Base-by-base conservation (phyloP, 148 eudicot genomes). In the Rhododendron kiyosumense region DNA sequence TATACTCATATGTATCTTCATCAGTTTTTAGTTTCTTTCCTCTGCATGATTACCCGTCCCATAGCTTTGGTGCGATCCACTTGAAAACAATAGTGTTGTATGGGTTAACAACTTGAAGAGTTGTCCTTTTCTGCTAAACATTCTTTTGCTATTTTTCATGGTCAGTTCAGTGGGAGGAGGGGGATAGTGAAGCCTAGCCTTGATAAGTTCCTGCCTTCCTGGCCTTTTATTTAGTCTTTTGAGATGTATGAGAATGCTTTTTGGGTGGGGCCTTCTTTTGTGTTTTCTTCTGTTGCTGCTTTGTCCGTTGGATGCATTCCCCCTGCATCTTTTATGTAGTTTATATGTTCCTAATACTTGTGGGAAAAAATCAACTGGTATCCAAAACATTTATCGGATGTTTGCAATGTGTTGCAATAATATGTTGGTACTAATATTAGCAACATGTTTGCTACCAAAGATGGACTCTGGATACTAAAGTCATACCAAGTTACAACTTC, bases 1-100 rank as follows among this genome's bases (percentile, higher is more conserved):
- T 83, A n/a, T 43, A 18, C 12, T 59, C 24, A 8, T 92, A 87
- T 74, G 89, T 77, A 28, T 30, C 52, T 22, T 77, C 43, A 17
- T 34, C 82, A 76, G 15, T 81, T 49, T 24, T 24, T 65, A 32
- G 81, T 43, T 75, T 76, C 24, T 51, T 22, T 41, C 28, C n/a
- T 26, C 26, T 28, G 18, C 52, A 7, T 57, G 86, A 61, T 38
- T 73, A 17, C 49, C 54, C 52, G 18, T 32, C 30, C 61, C n/a
- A 28, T 3, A 32, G 32, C 52, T 46, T 49, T 71, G 26, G 67
- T 52, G 45, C 38, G 10, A 32, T 52, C 7, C 69, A 32, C 46
- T 52, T 81, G 17, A 51, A 32, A 34, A 54, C 11, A 20, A 6
- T n/a, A 12, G 28, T 48, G 57, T 49, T 46, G 54, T 45, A 26